These are phyloP conservation scores for Trichoderma aggressivum DNA, from an alignment of 2,329 filamentous ascomycete genomes.

Conservation along the genomic window DNA sequence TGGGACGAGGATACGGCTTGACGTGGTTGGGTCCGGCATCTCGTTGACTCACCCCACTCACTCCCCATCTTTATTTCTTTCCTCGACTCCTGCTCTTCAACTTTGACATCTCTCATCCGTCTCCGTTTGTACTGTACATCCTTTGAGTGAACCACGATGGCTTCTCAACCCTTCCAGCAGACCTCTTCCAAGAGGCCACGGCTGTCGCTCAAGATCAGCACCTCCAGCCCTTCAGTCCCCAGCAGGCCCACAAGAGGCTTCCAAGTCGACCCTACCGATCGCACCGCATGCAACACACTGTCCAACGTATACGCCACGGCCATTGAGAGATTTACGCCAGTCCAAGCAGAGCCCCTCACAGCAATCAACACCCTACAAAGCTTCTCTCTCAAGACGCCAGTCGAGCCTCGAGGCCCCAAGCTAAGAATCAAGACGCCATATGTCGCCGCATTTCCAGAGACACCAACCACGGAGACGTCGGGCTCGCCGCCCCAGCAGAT, in stretches of 20 bases:
- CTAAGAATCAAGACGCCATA: conserved; percentile 43
- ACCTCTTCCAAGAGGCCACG: conserved; percentile 47
- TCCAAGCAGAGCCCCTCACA: conserved; percentile 45
- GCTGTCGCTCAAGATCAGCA: conserved; percentile 55
- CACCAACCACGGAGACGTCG: conserved; percentile 50
- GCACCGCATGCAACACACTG: conserved; percentile 63
- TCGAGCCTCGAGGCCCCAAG: conserved; percentile 31
- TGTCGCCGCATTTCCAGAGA: conserved; percentile 48
- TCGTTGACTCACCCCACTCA: background rate
- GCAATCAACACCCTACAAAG: conserved; percentile 45
- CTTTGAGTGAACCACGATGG: conserved; percentile 30
- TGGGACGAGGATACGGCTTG: background rate
- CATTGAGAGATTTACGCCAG: conserved; percentile 56
- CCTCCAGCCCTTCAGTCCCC: conserved; percentile 31
- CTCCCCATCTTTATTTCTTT: background rate
- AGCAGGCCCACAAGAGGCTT: conserved; percentile 33
- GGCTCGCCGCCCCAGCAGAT: conserved; percentile 45
- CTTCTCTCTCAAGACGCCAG: conserved; percentile 31
- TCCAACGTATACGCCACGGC: conserved; percentile 63
- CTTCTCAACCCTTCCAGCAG: conserved; percentile 27
- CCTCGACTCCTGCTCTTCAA: background rate
- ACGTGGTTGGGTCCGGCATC: background rate
- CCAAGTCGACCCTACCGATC: conserved; percentile 52
- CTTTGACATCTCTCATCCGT: background rate
- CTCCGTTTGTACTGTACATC: background rate